These are phyloP conservation scores for Aspergillus phoenicis DNA, from an alignment of 2,329 filamentous ascomycete genomes.

Conservation along the genomic window DNA sequence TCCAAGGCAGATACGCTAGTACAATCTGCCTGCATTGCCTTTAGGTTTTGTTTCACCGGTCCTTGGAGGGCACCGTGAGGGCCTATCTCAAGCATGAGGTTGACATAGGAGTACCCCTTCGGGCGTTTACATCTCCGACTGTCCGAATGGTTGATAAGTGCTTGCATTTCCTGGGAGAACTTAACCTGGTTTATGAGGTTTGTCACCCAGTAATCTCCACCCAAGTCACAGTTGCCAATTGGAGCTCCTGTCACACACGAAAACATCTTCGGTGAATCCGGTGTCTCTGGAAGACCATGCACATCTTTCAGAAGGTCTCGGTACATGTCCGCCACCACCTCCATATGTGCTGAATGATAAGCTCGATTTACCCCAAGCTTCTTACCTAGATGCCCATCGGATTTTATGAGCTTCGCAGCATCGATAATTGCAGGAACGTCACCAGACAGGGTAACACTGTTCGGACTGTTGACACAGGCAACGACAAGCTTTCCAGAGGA, in stretches of 20 bases:
- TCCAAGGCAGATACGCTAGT: neutral
- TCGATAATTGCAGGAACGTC: slow-evolving; percentile 10
- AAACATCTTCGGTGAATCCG: neutral
- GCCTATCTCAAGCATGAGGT: neutral
- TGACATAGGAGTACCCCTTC: neutral
- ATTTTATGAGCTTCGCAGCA: neutral
- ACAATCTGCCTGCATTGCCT: neutral
- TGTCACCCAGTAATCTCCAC: neutral
- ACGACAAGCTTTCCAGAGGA: slow-evolving; percentile 19
- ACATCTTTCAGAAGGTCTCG: neutral
- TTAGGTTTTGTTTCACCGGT: neutral
- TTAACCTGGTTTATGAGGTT: neutral
- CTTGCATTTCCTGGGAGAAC: neutral
- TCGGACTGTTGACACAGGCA: slow-evolving; percentile 23
- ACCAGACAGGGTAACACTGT: slow-evolving; percentile 21
- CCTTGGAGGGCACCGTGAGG: neutral
- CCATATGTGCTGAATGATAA: slow-evolving; percentile 19
- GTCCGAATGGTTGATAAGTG: neutral
- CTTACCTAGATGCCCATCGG: slow-evolving; percentile 4
- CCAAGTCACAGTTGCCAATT: neutral
- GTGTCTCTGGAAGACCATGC: no score
- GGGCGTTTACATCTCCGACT: neutral
- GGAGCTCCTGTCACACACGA: neutral
- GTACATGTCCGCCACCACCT: neutral
- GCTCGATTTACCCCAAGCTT: slow-evolving; percentile 21